phyloP scores from a whole-genome alignment of 2,329 filamentous ascomycete genomes.

The Aspergillus clavatus region DNA sequence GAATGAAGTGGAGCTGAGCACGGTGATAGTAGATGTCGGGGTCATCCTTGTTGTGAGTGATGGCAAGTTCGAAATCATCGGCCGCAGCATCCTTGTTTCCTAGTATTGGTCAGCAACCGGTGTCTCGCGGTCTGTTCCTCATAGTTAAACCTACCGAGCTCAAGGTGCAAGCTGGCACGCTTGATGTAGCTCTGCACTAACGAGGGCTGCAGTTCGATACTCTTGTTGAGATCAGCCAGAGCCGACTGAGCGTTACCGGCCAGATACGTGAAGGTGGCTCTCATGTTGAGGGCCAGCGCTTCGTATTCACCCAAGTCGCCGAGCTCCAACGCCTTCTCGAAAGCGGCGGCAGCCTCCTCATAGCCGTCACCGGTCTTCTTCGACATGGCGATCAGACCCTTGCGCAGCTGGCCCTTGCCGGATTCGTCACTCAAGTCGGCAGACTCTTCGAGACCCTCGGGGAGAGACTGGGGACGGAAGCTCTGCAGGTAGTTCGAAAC shows the following conservation, averaged over 20 bases:
- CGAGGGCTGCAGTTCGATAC: conserved; percentile 79
- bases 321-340: conserved; percentile 81
- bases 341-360: conserved; percentile 77
- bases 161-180: conserved; percentile 94
- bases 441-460: conserved; percentile 74
- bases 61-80: conserved; percentile 79
- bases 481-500: conserved; percentile 98
- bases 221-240: conserved; percentile 81
- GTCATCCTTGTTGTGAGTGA: conserved; percentile 78
- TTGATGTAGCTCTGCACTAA: conserved; percentile 98
- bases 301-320: conserved; percentile 76
- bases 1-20: conserved; percentile 96
- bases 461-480: conserved; percentile 79
- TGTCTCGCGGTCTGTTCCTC: not conserved
- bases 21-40: conserved; percentile 99
- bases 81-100: conserved; percentile 81
- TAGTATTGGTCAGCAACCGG: conserved; percentile 25
- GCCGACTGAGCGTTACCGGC: conserved; percentile 82
- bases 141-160: conserved; percentile 68
- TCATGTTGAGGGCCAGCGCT: conserved; percentile 91
- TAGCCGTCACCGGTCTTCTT: conserved; percentile 89
- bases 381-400: conserved; percentile 73
- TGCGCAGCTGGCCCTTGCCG: conserved; percentile 79
- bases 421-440: conserved; percentile 71
- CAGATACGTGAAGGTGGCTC: conserved; percentile 91